Percentiles rank a stretch among this genome's conserved stretches.
Conservation (phyloP, 2,329 filamentous ascomycete genomes). For the Epichloe baconii region DNA sequence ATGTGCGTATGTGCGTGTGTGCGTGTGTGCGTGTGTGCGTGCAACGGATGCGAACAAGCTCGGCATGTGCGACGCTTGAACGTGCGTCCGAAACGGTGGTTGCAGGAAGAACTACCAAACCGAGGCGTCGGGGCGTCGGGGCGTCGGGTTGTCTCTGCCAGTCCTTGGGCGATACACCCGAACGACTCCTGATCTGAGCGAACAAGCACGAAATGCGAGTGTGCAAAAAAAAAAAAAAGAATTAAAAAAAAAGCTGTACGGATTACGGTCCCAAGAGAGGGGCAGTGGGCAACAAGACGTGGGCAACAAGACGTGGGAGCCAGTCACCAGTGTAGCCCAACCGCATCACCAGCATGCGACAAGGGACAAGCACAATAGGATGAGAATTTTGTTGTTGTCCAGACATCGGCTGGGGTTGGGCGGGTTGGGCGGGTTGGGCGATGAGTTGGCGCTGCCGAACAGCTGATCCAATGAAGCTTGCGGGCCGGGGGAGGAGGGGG, state of each 20-base stretch:
- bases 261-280: neutral
- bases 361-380: neutral
- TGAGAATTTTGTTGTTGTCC: slow-evolving; percentile 3
- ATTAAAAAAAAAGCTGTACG: too few relatives aligned
- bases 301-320: neutral
- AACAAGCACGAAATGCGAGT: too few relatives aligned
- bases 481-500: slow-evolving; percentile 13
- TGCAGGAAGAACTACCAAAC: neutral
- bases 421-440: slow-evolving; percentile 17
- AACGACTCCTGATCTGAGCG: too few relatives aligned
- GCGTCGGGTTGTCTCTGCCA: neutral
- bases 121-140: neutral
- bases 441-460: slow-evolving; percentile 27
- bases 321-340: neutral
- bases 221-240: too few relatives aligned
- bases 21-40: too few relatives aligned
- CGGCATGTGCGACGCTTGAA: neutral
- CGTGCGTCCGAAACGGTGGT: neutral
- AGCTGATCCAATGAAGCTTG: slow-evolving; percentile 22
- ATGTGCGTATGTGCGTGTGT: neutral
- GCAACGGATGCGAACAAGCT: neutral
- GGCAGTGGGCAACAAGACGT: neutral
- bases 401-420: slow-evolving; percentile 9
- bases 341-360: neutral
- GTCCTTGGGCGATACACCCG: neutral